Percentiles rank a stretch among this genome's conserved stretches.
phyloP scores from a whole-genome alignment of 208 protist genomes.

The Kentomonas sorsogonicus region DNA sequence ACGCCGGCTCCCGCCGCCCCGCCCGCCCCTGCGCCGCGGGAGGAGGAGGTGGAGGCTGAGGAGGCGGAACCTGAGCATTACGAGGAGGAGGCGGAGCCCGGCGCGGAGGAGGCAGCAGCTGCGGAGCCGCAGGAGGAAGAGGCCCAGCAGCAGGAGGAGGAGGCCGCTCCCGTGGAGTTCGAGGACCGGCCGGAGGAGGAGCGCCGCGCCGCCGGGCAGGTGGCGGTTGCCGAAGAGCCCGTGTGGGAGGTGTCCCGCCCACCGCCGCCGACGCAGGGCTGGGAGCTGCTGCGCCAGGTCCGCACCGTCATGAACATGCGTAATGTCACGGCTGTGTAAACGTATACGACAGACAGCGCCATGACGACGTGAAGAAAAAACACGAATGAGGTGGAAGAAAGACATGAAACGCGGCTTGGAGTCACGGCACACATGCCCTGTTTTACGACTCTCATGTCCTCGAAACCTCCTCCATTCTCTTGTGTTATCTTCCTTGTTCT shows the following conservation, averaged over 20 bases:
- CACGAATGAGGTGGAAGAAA: too few relatives aligned
- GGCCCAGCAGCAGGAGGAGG: too few relatives aligned
- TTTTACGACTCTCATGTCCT: too few relatives aligned
- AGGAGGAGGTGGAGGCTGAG: background rate
- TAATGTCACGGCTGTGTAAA: slow-evolving; percentile 6
- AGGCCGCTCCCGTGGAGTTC: background rate
- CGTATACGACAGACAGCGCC: too few relatives aligned
- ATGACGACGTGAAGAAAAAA: background rate
- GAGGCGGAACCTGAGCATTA: background rate
- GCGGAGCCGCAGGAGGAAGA: background rate
- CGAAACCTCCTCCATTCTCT: too few relatives aligned
- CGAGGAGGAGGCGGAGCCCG: slow-evolving; percentile 3
- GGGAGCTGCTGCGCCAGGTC: slow-evolving; percentile 8
- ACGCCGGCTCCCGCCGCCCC: background rate
- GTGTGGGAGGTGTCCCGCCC: background rate
- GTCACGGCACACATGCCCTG: too few relatives aligned
- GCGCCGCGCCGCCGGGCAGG: background rate
- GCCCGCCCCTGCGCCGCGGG: too few relatives aligned
- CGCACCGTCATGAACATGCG: slow-evolving; percentile 7
- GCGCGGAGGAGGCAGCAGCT: background rate
- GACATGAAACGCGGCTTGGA: too few relatives aligned
- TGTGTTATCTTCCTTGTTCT: too few relatives aligned
- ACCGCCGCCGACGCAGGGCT: background rate
- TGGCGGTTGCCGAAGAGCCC: background rate
- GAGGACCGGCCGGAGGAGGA: background rate